Evolutionary conservation across 176 grass and related monocot genomes (phyloP).

Genomic region (Guadua angustifolia): DNA sequence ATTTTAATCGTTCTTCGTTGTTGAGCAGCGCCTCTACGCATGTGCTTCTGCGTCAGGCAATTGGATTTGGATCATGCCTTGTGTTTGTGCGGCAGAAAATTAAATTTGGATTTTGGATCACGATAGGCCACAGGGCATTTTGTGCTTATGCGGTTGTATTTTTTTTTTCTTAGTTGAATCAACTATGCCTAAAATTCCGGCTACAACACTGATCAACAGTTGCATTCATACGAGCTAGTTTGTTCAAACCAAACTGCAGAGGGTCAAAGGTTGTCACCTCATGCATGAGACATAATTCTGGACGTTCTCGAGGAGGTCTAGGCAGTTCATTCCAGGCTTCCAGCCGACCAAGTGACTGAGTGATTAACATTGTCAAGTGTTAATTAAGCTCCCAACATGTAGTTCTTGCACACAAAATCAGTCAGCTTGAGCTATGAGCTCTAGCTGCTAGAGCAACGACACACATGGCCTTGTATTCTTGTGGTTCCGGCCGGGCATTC

Average conservation of each 20-base stretch:
- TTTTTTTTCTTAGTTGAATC: too few relatives aligned
- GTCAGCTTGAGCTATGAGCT: not conserved
- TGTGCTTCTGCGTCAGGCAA: too few relatives aligned
- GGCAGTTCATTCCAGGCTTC: constrained; percentile 4
- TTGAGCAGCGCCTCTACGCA: too few relatives aligned
- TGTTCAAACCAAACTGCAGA: constrained; percentile 42
- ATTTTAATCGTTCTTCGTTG: too few relatives aligned
- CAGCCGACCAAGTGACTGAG: constrained; percentile 46
- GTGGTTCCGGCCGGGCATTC: not conserved
- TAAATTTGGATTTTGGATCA: too few relatives aligned
- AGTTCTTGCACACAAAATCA: not conserved
- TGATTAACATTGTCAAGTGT: constrained; percentile 37
- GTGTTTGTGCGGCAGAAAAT: too few relatives aligned
- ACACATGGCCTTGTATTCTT: constrained; percentile 51
- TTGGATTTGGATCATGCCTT: too few relatives aligned
- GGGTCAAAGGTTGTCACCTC: constrained; percentile 52
- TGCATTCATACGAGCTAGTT: constrained; percentile 4
- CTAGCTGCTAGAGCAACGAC: constrained; percentile 41
- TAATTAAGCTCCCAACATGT: not conserved
- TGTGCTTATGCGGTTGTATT: too few relatives aligned
- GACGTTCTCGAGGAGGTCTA: constrained; percentile 41
- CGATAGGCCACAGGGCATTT: too few relatives aligned
- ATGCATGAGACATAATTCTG: constrained; percentile 42
- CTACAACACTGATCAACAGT: not conserved
- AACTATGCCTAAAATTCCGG: too few relatives aligned